Base-by-base conservation (phyloP, 306 rosid species). In the Erythrophleum fordii region DNA sequence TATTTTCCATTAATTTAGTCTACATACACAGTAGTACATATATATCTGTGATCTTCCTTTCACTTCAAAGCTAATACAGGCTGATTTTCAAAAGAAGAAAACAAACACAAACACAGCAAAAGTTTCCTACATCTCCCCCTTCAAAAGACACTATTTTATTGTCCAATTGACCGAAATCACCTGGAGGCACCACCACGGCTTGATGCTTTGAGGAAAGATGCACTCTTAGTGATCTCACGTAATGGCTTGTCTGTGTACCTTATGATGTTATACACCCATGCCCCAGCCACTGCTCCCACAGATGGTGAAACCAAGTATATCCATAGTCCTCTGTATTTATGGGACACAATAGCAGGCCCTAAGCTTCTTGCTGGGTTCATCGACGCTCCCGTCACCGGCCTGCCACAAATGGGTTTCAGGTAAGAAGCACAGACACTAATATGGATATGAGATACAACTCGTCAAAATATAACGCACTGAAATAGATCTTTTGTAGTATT, bases 331-430 rank as follows among this genome's bases (percentile, higher is more conserved):
- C 23, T 80, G 56, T 79, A 95, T 11, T 88, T 51, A 5, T 26
- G 13, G 10, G 71, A 87, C 2, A 89, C 93, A 18, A 95, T 48
- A 0, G 97, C 97, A 0, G 97, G 97, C 13, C 97, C 97, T 28
- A 95, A 28, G 73, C 92, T 95, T 84, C 99, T 95, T 8, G 88
- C 98, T 10, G 97, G 98, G 35, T 90, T 95, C 99, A 95, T 88
- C 2, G 99, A 95, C 69, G 96, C 99, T 76, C 99, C 98, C n/a
- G 96, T 70, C 2, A 91, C 41, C 11, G 92, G 95, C 83, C 98
- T 94, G 83, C 62, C 52, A 39, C 16, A 59, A 59, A 59, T 3
- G 4, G 4, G 4, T 31, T 31, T 1, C n/a, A 31, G 34, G 1
- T 31, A 1, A 31, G 34, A 10, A 25, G 23, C 59, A n/a, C 18